A percentile compares a stretch with the other conserved stretches of the same genome.
These are phyloP conservation scores for Didymosphaeria variabile DNA, from an alignment of 2,329 filamentous ascomycete genomes.

Conservation along the genomic window DNA sequence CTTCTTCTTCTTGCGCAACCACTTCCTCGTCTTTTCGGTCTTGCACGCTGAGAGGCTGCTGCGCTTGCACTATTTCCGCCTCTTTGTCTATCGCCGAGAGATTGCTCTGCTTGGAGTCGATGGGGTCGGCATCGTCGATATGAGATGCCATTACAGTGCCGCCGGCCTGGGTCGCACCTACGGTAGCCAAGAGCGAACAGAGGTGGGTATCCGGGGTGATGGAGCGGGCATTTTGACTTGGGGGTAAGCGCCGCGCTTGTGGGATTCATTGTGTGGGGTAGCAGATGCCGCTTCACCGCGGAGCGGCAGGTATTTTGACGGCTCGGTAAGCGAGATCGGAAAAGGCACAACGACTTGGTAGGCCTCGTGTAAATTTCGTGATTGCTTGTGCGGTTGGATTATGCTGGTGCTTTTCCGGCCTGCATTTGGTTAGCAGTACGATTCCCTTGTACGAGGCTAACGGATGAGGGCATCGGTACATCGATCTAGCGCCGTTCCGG, in stretches of 20 bases:
- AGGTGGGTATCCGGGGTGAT: slow-evolving; percentile 1
- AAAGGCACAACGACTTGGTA: not conserved
- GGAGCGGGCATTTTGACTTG: slow-evolving; percentile 6
- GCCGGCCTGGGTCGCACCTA: not conserved
- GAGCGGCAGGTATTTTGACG: not conserved
- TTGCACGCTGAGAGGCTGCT: slow-evolving; percentile 16
- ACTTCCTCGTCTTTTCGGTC: slow-evolving; percentile 20
- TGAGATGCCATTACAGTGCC: slow-evolving; percentile 2
- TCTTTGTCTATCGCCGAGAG: slow-evolving; percentile 14
- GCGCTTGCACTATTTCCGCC: slow-evolving; percentile 19
- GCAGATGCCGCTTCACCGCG: not conserved
- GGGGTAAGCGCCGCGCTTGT: not conserved
- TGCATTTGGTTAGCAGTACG: not conserved
- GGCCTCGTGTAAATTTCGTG: not conserved
- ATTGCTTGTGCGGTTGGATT: not conserved
- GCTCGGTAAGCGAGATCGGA: not conserved
- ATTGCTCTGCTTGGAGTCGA: not conserved
- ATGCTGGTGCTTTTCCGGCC: slow-evolving; percentile 1
- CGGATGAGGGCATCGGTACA: not conserved
- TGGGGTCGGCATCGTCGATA: not conserved
- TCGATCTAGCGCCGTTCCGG: not conserved
- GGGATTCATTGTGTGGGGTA: not conserved
- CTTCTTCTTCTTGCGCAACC: slow-evolving; percentile 11
- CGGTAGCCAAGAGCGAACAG: not conserved
- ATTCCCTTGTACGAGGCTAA: not conserved